Evolutionary conservation across 106 monocot genomes (phyloP).

Genomic region (Apostasia shenzhenica): DNA sequence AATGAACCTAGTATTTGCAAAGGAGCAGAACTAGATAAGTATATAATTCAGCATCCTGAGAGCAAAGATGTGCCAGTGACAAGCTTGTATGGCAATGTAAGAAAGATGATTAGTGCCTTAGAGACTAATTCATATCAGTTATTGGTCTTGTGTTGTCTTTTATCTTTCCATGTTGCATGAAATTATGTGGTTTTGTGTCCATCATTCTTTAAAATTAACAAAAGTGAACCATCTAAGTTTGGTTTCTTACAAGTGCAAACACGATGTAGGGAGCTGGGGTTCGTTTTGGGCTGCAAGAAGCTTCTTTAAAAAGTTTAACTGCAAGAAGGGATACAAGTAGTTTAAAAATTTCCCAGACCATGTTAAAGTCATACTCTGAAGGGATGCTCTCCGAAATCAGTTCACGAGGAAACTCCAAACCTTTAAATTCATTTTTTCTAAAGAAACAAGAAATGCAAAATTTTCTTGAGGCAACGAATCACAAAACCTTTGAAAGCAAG

Average conservation of each 20-base stretch:
- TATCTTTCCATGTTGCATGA: background rate
- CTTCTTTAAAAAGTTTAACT: constrained; percentile 14
- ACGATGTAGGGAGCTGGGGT: constrained; percentile 15
- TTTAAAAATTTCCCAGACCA: constrained; percentile 8
- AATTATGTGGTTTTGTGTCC: background rate
- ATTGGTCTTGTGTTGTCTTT: background rate
- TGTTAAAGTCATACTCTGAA: constrained; percentile 49
- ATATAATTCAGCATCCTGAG: background rate
- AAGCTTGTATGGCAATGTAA: constrained; percentile 17
- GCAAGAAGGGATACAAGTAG: constrained; percentile 14
- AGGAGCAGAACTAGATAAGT: constrained; percentile 9
- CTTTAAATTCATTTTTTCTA: background rate
- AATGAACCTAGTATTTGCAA: constrained; percentile 5
- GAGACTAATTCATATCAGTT: constrained; percentile 41
- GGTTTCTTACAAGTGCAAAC: background rate
- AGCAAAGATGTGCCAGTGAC: constrained; percentile 8
- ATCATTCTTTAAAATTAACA: too few species aligned
- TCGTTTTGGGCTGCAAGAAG: constrained; percentile 3
- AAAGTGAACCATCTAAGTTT: too few species aligned
- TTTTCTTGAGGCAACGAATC: background rate
- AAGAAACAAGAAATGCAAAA: constrained; percentile 16
- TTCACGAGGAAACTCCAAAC: background rate
- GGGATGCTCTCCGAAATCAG: constrained; percentile 34
- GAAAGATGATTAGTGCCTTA: constrained; percentile 50
- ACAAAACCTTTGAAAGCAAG: constrained; percentile 5